These are phyloP conservation scores for Pharus latifolius DNA, from an alignment of 176 grass and related monocot species.

Conservation along the genomic window DNA sequence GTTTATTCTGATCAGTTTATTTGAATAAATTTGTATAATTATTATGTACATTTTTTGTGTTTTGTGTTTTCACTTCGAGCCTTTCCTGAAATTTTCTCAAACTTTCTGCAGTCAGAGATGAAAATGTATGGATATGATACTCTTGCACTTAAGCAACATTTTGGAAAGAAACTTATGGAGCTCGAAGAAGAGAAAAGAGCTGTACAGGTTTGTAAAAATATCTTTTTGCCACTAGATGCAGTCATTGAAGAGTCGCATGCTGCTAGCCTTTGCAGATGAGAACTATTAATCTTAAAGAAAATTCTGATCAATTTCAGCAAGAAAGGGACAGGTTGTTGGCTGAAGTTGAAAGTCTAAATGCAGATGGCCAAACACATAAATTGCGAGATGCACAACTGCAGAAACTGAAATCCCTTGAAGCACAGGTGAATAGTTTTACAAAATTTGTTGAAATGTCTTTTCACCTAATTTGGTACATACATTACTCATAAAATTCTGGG, in stretches of 20 bases:
- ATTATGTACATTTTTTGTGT: not conserved
- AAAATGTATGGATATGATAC: constrained; percentile 93
- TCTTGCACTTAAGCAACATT: constrained; percentile 89
- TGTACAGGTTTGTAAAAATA: constrained; percentile 65
- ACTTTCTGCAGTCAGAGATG: constrained; percentile 78
- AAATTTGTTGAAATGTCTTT: constrained; percentile 6
- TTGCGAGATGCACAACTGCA: constrained; percentile 78
- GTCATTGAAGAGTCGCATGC: not conserved
- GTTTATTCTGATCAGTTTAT: not conserved
- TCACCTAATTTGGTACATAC: not conserved
- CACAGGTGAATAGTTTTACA: constrained; percentile 48
- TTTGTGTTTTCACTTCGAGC: not conserved
- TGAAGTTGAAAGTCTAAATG: constrained; percentile 90
- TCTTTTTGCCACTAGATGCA: constrained; percentile 6
- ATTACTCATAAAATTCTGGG: not conserved
- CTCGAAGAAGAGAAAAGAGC: constrained; percentile 91
- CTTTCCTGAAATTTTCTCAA: not conserved
- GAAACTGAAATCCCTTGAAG: constrained; percentile 90
- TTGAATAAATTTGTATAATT: not conserved
- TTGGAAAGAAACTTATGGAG: constrained; percentile 89
- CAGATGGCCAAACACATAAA: constrained; percentile 85
- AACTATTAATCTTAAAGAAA: constrained; percentile 14
- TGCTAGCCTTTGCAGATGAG: not conserved
- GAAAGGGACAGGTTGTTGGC: constrained; percentile 89
- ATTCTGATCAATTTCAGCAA: constrained; percentile 62